Evolutionary conservation across 2,329 filamentous ascomycete species (phyloP).

Genomic region (Talaromyces sp.): DNA sequence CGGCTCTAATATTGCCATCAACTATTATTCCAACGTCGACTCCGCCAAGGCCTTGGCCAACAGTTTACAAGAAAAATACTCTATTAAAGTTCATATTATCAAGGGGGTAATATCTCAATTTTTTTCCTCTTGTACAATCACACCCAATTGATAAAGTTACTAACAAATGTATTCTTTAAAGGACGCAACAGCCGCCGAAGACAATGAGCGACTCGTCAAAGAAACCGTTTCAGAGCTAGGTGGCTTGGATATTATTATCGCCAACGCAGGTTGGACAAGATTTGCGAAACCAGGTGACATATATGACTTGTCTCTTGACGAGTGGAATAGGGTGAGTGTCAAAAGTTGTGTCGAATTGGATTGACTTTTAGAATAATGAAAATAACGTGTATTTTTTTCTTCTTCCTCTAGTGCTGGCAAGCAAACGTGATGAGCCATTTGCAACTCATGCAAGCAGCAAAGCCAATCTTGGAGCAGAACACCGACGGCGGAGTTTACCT

Average conservation of each 20-base stretch:
- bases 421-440: conserved; percentile 50
- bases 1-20: neutral
- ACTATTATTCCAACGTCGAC: neutral
- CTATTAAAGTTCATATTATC: neutral
- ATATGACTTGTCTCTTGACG: conserved; percentile 48
- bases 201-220: conserved; percentile 52
- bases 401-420: conserved; percentile 42
- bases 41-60: neutral
- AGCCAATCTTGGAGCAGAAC: conserved; percentile 51
- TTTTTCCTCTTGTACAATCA: neutral
- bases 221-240: conserved; percentile 53
- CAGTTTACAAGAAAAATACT: neutral
- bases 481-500: conserved; percentile 34
- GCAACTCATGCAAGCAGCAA: conserved; percentile 46
- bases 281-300: conserved; percentile 50
- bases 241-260: conserved; percentile 64
- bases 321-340: conserved; percentile 28
- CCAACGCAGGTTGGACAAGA: conserved; percentile 60
- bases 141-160: neutral
- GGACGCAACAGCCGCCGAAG: conserved; percentile 55
- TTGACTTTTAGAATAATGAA: too few species aligned
- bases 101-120: neutral
- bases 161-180: conserved; percentile 15
- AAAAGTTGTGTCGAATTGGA: too few species aligned
- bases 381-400: conserved; percentile 47